Percentiles rank a stretch among this genome's conserved stretches.
Evolutionary conservation across 345 rosid genomes (phyloP).

Genomic region (Abelmoschus esculentus): DNA sequence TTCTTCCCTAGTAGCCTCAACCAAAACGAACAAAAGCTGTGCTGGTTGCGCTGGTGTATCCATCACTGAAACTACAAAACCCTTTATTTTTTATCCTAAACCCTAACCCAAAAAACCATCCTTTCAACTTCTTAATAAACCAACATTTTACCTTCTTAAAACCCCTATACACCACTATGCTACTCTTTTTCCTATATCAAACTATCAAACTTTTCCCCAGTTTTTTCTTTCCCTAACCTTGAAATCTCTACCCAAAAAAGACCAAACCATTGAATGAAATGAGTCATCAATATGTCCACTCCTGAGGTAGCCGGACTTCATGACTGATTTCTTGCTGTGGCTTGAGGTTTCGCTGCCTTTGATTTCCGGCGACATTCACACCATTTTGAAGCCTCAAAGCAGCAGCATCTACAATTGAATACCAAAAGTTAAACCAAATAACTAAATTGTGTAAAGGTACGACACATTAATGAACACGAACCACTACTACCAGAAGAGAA

Average conservation of each 20-base stretch:
- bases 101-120: constrained; percentile 20
- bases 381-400: constrained; percentile 15
- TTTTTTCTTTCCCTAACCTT: not conserved
- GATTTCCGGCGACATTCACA: constrained; percentile 9
- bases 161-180: constrained; percentile 1
- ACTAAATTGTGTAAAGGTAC: too few species aligned
- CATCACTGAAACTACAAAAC: not conserved
- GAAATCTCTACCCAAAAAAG: not conserved
- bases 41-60: not conserved
- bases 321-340: constrained; percentile 20
- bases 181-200: not conserved
- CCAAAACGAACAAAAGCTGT: constrained; percentile 24
- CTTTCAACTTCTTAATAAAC: not conserved
- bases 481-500: constrained; percentile 13
- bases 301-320: constrained; percentile 52
- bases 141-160: not conserved
- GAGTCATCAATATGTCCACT: constrained; percentile 58
- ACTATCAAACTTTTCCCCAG: not conserved
- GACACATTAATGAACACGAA: too few species aligned
- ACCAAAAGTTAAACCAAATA: not conserved
- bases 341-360: constrained; percentile 24
- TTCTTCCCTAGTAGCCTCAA: constrained; percentile 16
- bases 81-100: constrained; percentile 10
- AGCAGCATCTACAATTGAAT: constrained; percentile 15
- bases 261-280: not conserved